Percentiles rank a stretch among this genome's conserved stretches.
These are phyloP conservation scores for Lumnitzera racemosa DNA, from an alignment of 345 rosid genomes.

Conservation along the genomic window DNA sequence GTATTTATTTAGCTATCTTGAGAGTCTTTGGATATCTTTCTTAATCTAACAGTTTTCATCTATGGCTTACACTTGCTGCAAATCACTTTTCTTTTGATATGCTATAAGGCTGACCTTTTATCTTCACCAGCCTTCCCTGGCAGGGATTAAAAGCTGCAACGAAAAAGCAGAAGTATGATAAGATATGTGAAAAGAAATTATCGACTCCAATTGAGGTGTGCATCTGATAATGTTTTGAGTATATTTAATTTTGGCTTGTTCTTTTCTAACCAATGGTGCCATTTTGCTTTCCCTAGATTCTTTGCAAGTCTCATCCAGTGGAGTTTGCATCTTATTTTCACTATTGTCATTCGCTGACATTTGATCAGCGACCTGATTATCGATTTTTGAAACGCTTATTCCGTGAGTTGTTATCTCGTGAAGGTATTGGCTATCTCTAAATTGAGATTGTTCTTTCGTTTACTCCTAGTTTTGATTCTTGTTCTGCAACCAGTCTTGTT, in stretches of 20 bases:
- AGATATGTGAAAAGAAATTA: conserved; percentile 83
- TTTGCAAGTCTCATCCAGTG: conserved; percentile 64
- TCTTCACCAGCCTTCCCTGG: conserved; percentile 72
- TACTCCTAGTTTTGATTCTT: too few species aligned
- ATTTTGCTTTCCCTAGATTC: conserved; percentile 36
- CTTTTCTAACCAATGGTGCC: conserved; percentile 1
- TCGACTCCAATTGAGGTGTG: conserved; percentile 90
- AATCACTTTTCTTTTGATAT: not conserved
- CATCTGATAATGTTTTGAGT: not conserved
- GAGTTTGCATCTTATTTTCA: conserved; percentile 79
- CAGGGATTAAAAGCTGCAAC: conserved; percentile 89
- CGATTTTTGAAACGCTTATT: conserved; percentile 75
- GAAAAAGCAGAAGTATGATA: conserved; percentile 83
- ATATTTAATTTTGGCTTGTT: not conserved
- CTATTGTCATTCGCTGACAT: conserved; percentile 76
- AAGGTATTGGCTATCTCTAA: conserved; percentile 33
- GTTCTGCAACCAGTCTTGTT: too few species aligned
- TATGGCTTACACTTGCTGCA: not conserved
- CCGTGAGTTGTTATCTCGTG: conserved; percentile 65
- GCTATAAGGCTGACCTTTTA: not conserved
- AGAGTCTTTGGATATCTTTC: too few species aligned
- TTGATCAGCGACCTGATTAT: conserved; percentile 87
- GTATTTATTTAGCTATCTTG: not conserved
- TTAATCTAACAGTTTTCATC: too few species aligned
- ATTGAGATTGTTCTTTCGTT: too few species aligned